Evolutionary conservation across 331 rosid species (phyloP).

Genomic region (Rosa hybrid): DNA sequence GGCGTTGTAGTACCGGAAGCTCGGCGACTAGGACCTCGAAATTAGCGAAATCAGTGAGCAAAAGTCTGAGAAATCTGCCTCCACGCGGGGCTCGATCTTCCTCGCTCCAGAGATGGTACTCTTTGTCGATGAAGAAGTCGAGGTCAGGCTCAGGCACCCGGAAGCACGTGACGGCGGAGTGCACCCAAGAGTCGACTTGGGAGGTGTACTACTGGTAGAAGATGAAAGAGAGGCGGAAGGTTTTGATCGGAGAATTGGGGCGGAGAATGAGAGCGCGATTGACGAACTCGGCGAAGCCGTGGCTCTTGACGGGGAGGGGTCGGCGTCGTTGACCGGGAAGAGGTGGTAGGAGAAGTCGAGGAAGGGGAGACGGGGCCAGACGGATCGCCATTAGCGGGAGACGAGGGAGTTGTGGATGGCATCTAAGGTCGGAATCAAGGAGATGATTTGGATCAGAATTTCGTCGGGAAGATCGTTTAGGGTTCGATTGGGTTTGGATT

Average conservation of each 20-base stretch:
- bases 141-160: not conserved
- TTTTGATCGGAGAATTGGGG: not conserved
- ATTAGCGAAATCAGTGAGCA: no score
- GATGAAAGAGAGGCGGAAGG: slow-evolving; percentile 16
- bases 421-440: not conserved
- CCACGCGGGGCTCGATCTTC: no score
- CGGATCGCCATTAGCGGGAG: slow-evolving; percentile 4
- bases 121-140: no score
- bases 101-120: no score
- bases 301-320: no score
- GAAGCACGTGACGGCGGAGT: not conserved
- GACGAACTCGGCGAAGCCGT: not conserved
- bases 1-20: no score
- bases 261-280: slow-evolving; percentile 2
- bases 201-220: not conserved
- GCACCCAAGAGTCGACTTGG: slow-evolving; percentile 6
- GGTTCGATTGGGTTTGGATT: not conserved
- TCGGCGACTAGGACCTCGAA: no score
- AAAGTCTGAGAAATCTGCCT: no score
- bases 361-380: slow-evolving; percentile 5
- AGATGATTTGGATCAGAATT: not conserved
- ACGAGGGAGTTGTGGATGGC: not conserved
- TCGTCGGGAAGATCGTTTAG: slow-evolving; percentile 5
- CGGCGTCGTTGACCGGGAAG: not conserved
- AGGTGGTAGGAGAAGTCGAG: slow-evolving; percentile 4